Conservation (phyloP, 2,329 filamentous ascomycete species). For the Neonectria magnoliae region DNA sequence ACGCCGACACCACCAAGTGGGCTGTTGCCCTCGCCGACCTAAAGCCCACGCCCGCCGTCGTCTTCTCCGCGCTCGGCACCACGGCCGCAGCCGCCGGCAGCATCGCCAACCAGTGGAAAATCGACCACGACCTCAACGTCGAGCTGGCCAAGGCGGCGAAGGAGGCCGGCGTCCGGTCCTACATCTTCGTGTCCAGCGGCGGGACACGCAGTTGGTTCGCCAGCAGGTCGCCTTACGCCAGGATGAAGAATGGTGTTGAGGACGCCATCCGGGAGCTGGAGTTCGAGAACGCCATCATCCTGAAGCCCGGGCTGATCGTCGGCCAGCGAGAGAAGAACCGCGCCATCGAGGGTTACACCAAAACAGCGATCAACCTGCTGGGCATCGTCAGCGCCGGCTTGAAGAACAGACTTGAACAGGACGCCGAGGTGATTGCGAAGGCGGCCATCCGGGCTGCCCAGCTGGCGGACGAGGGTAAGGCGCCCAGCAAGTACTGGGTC, state of each 20-base stretch:
- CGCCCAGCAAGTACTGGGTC: constrained; percentile 69
- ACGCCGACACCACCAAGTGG: constrained; percentile 77
- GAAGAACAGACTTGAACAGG: constrained; percentile 77
- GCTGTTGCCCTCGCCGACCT: constrained; percentile 65
- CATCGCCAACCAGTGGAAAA: constrained; percentile 82
- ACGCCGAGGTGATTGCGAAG: constrained; percentile 75
- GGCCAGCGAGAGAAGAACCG: constrained; percentile 73
- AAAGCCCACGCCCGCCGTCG: constrained; percentile 66
- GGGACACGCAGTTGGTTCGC: constrained; percentile 56
- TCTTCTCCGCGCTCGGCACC: constrained; percentile 84
- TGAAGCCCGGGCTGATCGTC: constrained; percentile 78
- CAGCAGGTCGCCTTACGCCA: constrained; percentile 60
- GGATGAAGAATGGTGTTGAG: constrained; percentile 91
- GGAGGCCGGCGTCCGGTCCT: constrained; percentile 75
- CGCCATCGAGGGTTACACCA: constrained; percentile 65
- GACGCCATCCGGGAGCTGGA: constrained; percentile 75
- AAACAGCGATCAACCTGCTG: constrained; percentile 64
- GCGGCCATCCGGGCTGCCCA: constrained; percentile 71
- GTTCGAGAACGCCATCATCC: constrained; percentile 82
- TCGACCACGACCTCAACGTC: constrained; percentile 88
- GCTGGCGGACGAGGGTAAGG: constrained; percentile 67
- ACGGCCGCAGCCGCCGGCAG: constrained; percentile 80
- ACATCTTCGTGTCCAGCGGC: constrained; percentile 77
- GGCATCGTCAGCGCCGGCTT: constrained; percentile 63
- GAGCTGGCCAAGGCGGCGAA: constrained; percentile 80